phyloP scores from a whole-genome alignment of 2,329 filamentous ascomycete species.

The Apiospora koreana region DNA sequence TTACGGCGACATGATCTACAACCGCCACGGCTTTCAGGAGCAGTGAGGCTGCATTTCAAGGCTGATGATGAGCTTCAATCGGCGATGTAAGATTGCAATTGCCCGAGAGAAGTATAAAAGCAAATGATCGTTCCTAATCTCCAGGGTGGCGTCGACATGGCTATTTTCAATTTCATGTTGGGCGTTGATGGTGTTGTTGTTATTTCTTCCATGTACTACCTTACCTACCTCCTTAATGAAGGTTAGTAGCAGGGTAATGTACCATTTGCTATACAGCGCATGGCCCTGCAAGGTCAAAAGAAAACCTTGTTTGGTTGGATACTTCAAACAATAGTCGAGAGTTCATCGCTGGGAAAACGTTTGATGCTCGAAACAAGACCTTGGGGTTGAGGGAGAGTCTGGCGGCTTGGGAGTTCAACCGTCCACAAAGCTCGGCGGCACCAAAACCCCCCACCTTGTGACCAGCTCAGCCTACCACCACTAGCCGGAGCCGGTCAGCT shows the following conservation, averaged over 20 bases:
- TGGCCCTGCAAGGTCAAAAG: too few species aligned
- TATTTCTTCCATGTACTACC: too few species aligned
- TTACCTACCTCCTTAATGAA: too few species aligned
- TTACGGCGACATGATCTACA: background rate
- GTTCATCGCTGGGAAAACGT: too few species aligned
- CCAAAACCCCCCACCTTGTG: slow-evolving; percentile 4
- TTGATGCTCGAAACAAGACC: background rate
- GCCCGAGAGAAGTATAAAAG: background rate
- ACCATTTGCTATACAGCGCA: too few species aligned
- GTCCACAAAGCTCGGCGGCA: background rate
- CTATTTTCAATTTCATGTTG: background rate
- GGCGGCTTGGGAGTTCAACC: background rate
- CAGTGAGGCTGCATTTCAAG: background rate
- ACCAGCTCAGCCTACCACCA: background rate
- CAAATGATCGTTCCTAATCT: background rate
- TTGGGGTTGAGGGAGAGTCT: too few species aligned
- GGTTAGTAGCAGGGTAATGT: too few species aligned
- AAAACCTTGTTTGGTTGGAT: too few species aligned
- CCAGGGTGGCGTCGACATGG: background rate
- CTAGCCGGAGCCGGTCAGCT: background rate
- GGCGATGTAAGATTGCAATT: background rate
- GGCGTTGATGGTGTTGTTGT: background rate
- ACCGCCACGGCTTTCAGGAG: background rate
- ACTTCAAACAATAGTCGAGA: too few species aligned
- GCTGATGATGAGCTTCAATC: background rate